phyloP scores from a whole-genome alignment of 345 rosid genomes.

The Dimocarpus longan region DNA sequence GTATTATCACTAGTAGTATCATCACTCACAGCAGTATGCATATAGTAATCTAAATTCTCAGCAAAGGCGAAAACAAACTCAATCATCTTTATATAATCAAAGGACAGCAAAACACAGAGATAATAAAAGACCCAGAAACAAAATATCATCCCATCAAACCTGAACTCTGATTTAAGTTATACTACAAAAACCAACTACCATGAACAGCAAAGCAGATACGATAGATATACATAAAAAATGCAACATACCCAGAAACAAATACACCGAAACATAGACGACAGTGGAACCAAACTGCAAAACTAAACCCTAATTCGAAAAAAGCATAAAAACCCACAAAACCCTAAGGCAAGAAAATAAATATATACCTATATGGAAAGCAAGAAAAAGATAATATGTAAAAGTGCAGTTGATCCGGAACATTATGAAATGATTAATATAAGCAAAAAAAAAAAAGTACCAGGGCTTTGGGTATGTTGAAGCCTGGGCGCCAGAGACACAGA shows the following conservation, averaged over 20 bases:
- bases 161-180: neutral
- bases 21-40: neutral
- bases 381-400: no score
- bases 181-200: neutral
- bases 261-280: no score
- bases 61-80: neutral
- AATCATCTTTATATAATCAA: neutral
- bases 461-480: neutral
- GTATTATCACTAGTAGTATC: neutral
- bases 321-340: conserved; percentile 17
- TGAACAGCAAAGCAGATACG: neutral
- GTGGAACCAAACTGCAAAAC: neutral
- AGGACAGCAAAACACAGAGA: neutral
- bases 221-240: neutral
- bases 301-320: conserved; percentile 8
- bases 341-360: neutral
- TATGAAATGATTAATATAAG: neutral
- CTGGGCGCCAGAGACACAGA: neutral
- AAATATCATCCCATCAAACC: neutral
- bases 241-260: neutral
- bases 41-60: neutral
- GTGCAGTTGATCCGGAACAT: neutral
- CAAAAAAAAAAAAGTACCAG: conserved; percentile 11
- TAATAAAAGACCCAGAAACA: neutral
- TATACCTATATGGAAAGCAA: no score